Evolutionary conservation across 768 basidiomycete genomes (phyloP).

Genomic region (Pisolithus microcarpus): DNA sequence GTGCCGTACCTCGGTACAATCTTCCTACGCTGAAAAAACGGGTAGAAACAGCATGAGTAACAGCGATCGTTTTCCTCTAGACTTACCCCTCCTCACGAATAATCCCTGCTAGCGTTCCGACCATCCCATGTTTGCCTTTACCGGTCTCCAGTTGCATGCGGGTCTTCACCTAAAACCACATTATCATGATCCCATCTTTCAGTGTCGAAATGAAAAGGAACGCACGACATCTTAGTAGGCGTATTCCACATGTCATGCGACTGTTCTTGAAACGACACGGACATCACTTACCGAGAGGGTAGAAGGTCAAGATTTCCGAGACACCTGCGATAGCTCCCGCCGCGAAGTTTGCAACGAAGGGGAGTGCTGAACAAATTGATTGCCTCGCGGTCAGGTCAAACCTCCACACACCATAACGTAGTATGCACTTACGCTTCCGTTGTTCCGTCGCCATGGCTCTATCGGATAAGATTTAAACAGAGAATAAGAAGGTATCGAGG

Average conservation of each 20-base stretch:
- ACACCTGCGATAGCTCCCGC: slow-evolving; percentile 96
- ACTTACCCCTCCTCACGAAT: slow-evolving; percentile 85
- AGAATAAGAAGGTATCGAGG: neutral
- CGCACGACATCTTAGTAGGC: slow-evolving; percentile 70
- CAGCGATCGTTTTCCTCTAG: neutral
- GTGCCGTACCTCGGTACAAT: slow-evolving; percentile 70
- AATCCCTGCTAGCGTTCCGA: slow-evolving; percentile 79
- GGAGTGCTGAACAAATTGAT: slow-evolving; percentile 49
- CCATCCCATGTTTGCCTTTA: slow-evolving; percentile 64
- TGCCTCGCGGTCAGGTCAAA: slow-evolving; percentile 2
- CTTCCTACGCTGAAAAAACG: slow-evolving; percentile 53
- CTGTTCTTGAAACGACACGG: neutral
- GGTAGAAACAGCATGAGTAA: too few species aligned
- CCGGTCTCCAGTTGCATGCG: slow-evolving; percentile 96
- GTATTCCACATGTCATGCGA: slow-evolving; percentile 4
- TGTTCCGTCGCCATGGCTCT: slow-evolving; percentile 24
- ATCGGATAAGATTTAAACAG: neutral
- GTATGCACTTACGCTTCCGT: slow-evolving; percentile 24
- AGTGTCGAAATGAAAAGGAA: slow-evolving; percentile 12
- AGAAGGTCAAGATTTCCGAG: slow-evolving; percentile 77
- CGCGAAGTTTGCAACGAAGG: slow-evolving; percentile 83
- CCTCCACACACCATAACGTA: neutral
- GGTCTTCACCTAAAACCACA: slow-evolving; percentile 73
- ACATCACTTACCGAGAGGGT: slow-evolving; percentile 70
- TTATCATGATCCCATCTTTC: neutral